phyloP scores from a whole-genome alignment of 2,329 filamentous ascomycete species.

The Colletotrichum tropicale region DNA sequence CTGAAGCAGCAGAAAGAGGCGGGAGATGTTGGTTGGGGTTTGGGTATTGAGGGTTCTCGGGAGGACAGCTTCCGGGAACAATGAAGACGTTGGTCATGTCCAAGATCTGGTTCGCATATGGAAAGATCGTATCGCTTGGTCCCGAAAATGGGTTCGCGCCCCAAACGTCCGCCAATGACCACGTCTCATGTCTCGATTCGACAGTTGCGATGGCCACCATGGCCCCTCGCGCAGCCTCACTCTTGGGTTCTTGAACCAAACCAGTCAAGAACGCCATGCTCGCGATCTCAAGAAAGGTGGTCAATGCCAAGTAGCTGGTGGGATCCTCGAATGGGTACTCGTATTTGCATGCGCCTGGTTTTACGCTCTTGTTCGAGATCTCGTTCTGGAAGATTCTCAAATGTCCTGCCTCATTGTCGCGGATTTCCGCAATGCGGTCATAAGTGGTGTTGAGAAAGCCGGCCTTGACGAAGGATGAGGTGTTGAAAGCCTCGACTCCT shows the following conservation, averaged over 20 bases:
- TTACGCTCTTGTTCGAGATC: slow-evolving; percentile 44
- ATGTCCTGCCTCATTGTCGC: slow-evolving; percentile 50
- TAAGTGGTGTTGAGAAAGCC: background rate
- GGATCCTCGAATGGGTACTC: background rate
- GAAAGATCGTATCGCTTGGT: background rate
- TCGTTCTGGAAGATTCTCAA: slow-evolving; percentile 46
- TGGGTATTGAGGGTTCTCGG: background rate
- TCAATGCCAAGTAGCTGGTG: slow-evolving; percentile 24
- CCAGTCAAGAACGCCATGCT: slow-evolving; percentile 44
- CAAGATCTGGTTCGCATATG: background rate
- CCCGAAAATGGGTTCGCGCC: background rate
- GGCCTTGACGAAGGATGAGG: slow-evolving; percentile 6
- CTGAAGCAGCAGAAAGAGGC: background rate
- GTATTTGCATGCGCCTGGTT: slow-evolving; percentile 29
- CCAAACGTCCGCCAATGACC: slow-evolving; percentile 40
- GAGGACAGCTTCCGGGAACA: background rate
- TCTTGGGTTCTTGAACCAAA: slow-evolving; percentile 36
- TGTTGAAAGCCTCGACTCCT: slow-evolving; percentile 43
- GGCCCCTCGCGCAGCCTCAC: slow-evolving; percentile 2
- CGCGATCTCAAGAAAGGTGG: slow-evolving; percentile 38
- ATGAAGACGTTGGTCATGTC: background rate
- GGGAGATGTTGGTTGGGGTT: background rate
- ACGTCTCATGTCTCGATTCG: slow-evolving; percentile 19
- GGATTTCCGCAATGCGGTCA: slow-evolving; percentile 33
- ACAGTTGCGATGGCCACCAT: background rate